Conservation (phyloP, 148 eudicot species). For the Rhododendron simsii region DNA sequence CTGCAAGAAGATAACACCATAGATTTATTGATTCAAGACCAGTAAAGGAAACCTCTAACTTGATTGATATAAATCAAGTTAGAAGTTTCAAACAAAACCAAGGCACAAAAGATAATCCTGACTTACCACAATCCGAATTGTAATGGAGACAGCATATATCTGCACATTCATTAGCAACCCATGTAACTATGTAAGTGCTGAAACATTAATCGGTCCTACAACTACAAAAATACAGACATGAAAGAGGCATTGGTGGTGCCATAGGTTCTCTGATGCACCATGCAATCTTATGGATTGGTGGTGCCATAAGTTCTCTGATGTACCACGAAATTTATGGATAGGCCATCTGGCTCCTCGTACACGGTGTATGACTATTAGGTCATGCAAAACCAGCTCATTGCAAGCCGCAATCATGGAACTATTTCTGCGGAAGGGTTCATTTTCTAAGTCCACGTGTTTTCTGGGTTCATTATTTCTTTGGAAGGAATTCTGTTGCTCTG, state of each 20-base stretch:
- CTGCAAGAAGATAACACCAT: slow-evolving; percentile 31
- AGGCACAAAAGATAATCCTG: neutral
- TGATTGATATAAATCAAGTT: neutral
- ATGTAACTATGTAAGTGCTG: neutral
- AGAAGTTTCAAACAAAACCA: neutral
- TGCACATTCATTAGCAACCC: slow-evolving; percentile 24
- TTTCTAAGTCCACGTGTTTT: neutral
- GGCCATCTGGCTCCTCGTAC: neutral
- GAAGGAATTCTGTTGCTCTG: neutral
- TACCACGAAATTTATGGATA: neutral
- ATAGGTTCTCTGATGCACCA: neutral
- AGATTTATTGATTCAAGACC: neutral
- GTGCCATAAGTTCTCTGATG: neutral
- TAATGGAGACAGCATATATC: slow-evolving; percentile 73
- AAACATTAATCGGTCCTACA: neutral
- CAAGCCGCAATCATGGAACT: neutral
- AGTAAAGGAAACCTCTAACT: neutral
- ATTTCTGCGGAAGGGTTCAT: neutral
- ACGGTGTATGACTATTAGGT: neutral
- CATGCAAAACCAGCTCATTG: neutral
- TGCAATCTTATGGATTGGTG: neutral
- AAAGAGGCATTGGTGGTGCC: neutral
- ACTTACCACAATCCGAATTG: slow-evolving; percentile 75
- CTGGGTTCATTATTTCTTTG: neutral
- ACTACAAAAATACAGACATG: neutral